Conservation (phyloP, 2,329 filamentous ascomycete genomes). For the Claviceps sp. region DNA sequence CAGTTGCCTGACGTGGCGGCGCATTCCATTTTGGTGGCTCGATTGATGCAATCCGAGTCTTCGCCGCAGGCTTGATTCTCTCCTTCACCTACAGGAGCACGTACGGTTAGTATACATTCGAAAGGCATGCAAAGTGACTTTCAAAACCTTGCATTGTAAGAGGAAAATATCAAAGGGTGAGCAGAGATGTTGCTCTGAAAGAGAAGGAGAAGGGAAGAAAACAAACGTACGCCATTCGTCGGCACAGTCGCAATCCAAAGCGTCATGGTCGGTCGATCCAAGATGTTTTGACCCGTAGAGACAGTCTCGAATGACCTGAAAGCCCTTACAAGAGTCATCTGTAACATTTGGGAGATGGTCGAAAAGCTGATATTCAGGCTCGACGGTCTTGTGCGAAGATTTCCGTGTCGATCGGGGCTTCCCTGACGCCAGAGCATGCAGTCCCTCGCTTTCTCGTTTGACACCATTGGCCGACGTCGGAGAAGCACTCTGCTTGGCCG, state of each 20-base stretch:
- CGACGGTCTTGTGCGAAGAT: constrained; percentile 50
- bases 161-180: neutral
- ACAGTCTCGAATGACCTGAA: constrained; percentile 72
- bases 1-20: constrained; percentile 67
- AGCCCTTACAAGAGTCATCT: constrained; percentile 58
- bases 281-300: constrained; percentile 85
- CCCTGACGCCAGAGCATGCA: constrained; percentile 34
- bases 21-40: constrained; percentile 96
- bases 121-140: too few species aligned
- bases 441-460: constrained; percentile 26
- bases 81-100: constrained; percentile 34
- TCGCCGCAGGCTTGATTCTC: constrained; percentile 82
- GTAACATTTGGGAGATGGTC: constrained; percentile 66
- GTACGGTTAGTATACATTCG: neutral
- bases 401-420: constrained; percentile 61
- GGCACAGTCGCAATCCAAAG: constrained; percentile 86
- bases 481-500: constrained; percentile 18
- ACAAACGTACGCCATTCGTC: constrained; percentile 80
- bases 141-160: neutral
- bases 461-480: constrained; percentile 31
- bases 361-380: constrained; percentile 54
- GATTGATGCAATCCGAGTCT: constrained; percentile 96
- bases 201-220: neutral
- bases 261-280: constrained; percentile 78
- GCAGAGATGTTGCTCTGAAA: constrained; percentile 1